Percentiles rank a stretch among this genome's conserved stretches.
Conservation (phyloP, 352 stramenopile species). For the Globisporangium ultimum region DNA sequence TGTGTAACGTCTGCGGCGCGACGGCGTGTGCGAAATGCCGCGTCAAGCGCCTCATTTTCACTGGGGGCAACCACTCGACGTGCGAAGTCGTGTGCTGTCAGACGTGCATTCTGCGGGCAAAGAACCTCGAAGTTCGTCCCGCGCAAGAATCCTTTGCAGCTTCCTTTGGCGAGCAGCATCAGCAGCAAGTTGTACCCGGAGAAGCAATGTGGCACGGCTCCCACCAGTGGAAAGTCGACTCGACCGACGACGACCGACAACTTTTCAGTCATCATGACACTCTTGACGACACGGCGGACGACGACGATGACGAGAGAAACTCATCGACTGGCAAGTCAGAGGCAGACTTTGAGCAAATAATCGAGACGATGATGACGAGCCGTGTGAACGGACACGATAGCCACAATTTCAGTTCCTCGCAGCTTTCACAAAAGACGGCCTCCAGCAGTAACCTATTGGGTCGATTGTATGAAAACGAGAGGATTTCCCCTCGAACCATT, state of each 20-base stretch:
- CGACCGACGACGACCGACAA: background rate
- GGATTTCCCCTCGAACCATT: background rate
- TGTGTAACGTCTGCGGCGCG: constrained; percentile 19
- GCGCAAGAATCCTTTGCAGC: constrained; percentile 5
- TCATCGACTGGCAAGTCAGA: background rate
- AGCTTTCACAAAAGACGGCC: background rate
- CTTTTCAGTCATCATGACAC: background rate
- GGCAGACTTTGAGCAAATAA: constrained; percentile 1
- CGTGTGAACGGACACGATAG: background rate
- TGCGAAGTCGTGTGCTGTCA: constrained; percentile 24
- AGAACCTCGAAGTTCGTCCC: constrained; percentile 12
- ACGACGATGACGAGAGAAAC: constrained; percentile 3
- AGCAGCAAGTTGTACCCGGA: background rate
- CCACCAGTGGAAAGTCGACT: background rate
- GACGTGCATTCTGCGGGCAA: constrained; percentile 26
- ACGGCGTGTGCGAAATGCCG: constrained; percentile 22
- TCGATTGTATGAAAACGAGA: background rate
- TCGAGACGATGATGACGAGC: background rate
- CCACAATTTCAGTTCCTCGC: background rate
- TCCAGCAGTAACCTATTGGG: background rate
- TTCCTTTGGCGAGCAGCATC: background rate
- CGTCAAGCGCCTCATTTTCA: constrained; percentile 25
- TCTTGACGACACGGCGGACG: background rate
- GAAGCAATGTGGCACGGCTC: constrained; percentile 1
- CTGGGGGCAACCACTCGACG: constrained; percentile 10